Base-by-base conservation (phyloP, 2,329 filamentous ascomycete genomes). In the Penicillium sp. region DNA sequence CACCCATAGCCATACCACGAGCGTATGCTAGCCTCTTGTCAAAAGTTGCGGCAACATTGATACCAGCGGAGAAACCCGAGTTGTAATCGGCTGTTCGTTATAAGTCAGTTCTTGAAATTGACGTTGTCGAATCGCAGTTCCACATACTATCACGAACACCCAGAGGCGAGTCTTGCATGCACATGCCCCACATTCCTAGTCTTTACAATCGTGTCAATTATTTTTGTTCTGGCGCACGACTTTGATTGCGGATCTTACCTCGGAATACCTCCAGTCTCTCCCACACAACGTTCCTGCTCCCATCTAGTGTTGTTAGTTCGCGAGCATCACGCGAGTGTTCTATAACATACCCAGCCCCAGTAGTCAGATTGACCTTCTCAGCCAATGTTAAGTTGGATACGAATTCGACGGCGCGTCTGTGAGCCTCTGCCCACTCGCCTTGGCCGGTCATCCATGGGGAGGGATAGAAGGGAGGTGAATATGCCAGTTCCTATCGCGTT, bases 291-390 rank as follows among this genome's bases (percentile, higher is more conserved):
- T 59, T 90, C 90, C 49, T 84, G 78, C 73, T 82, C 73, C 88
- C 88, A 91, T 44, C 86, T 86, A 21, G 45, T 24, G 1, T 37
- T 22, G 45, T 56, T 44, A 55, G 58, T 37, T 54, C 6, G 21
- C 9, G 4, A 22, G 13, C 11, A 31, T 21, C n/a, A n/a, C 27
- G 8, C 22, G 35, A 9, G 11, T 24, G n/a, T 22, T 35, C 16
- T 14, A 22, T 19, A 29, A 45, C 86, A 74, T 77, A 93, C 84
- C 92, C 92, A 62, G 89, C 85, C 73, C 93, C 93, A 0, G 93
- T 97, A 3, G 93, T 98, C 62, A 99, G 74, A 74, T 98, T 98
- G 75, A 98, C 91, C 79, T 96, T 97, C 74, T 97, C 93, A 11
- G 87, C 71, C 35, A 96, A 81, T 0, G 91, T 96, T 76, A 96